phyloP scores from a whole-genome alignment of 176 grass and related monocot species.

The Rhipidocladum racemiflorum region DNA sequence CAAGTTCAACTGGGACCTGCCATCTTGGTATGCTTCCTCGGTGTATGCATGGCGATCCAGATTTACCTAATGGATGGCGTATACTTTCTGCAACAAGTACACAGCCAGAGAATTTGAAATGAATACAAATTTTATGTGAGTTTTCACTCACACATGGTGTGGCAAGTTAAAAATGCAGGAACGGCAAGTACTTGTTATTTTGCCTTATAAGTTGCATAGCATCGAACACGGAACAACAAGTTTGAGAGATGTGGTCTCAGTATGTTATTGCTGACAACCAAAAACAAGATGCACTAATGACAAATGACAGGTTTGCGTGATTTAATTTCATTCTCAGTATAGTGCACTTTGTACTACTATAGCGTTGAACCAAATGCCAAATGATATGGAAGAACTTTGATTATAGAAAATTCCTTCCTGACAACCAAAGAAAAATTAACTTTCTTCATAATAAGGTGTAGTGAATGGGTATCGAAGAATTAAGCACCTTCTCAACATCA shows the following conservation, averaged over 20 bases:
- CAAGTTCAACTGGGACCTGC: slow-evolving; percentile 42
- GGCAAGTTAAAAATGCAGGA: background rate
- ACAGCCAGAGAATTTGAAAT: slow-evolving; percentile 16
- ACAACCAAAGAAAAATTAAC: background rate
- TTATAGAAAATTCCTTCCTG: background rate
- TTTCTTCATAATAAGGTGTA: background rate
- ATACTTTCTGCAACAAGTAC: slow-evolving; percentile 57
- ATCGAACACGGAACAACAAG: background rate
- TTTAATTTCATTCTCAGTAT: background rate
- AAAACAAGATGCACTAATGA: background rate
- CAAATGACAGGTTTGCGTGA: background rate
- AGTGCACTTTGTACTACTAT: background rate
- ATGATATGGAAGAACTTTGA: background rate
- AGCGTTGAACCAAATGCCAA: background rate
- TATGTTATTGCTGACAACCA: background rate
- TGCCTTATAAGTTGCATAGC: background rate
- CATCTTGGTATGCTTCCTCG: slow-evolving; percentile 62
- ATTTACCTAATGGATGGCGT: slow-evolving; percentile 76
- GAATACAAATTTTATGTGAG: background rate
- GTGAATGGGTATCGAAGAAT: background rate
- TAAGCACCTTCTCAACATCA: slow-evolving; percentile 72
- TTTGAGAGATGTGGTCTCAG: background rate
- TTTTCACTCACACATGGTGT: background rate
- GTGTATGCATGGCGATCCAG: slow-evolving; percentile 58
- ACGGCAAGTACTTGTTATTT: background rate